These are phyloP conservation scores for Pseudogymnoascus sp. DNA, from an alignment of 2,329 filamentous ascomycete species.

Conservation along the genomic window DNA sequence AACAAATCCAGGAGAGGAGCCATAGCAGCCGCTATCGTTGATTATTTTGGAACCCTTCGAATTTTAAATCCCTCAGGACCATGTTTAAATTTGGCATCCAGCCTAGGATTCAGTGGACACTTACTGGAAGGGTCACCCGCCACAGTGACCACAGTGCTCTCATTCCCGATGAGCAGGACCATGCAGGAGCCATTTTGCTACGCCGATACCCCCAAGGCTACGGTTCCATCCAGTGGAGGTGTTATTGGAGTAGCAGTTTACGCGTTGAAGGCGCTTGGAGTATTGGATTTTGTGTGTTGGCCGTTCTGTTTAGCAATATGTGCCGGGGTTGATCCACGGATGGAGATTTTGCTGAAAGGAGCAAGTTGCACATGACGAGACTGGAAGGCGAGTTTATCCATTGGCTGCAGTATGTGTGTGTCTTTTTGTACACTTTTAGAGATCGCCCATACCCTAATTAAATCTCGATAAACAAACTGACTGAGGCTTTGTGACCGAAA, in stretches of 20 bases:
- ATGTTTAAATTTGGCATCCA: not conserved
- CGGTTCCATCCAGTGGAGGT: not conserved
- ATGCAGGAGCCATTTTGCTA: not conserved
- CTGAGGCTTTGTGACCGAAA: conserved; percentile 1
- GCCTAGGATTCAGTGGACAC: not conserved
- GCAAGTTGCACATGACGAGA: not conserved
- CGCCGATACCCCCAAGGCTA: not conserved
- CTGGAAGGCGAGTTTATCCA: conserved; percentile 5
- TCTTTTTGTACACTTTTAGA: conserved; percentile 9
- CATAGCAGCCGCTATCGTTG: conserved; percentile 27
- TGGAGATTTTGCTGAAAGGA: conserved; percentile 1
- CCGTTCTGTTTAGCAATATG: conserved; percentile 2
- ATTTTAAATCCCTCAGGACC: conserved; percentile 8
- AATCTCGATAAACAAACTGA: conserved; percentile 9
- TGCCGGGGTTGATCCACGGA: conserved; percentile 1
- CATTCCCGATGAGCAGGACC: conserved; percentile 3
- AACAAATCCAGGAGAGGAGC: conserved; percentile 64
- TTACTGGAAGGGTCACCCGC: not conserved
- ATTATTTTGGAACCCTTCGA: conserved; percentile 13
- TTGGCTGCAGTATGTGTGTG: conserved; percentile 6
- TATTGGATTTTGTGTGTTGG: not conserved
- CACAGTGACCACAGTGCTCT: not conserved
- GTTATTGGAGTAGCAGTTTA: conserved; percentile 1
- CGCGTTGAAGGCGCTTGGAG: not conserved
- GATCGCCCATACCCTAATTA: conserved; percentile 7